Base-by-base conservation (phyloP, 768 basidiomycete species). In the Russula ochroleuca region DNA sequence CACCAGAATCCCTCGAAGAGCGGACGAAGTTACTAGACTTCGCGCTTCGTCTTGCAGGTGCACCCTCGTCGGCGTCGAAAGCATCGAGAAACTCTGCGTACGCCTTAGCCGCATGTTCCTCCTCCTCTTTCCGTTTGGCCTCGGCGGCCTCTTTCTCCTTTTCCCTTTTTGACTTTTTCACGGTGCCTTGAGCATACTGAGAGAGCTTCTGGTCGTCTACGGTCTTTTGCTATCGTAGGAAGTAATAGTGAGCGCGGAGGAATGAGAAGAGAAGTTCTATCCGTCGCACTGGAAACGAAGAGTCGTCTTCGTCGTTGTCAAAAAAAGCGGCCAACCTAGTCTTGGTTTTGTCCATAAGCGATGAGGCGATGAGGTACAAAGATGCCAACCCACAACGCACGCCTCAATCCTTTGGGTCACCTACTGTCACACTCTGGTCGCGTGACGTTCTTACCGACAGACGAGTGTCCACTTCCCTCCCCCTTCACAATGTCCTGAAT, bases 131-230 rank as follows among this genome's bases (percentile, higher is more conserved):
- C 70, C 87, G 86, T 76, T 94, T 97, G 43, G 87, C 88, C 71
- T 95, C 94, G 40, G 92, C 95, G 54, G 88, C 88, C 70, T 98
- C 95, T 71, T 86, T 87, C 72, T 98, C 97, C 70, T 90, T 89
- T 76, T 98, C 95, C 67, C 90, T 81, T 63, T 88, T 86, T 17
- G 94, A 94, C 78, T 98, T 98, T 64, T 87, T 85, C 57, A 87
- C 84, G 41, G 83, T 90, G n/a, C 90, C 94, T 71, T 92, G 85
- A 37, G 90, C 76, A 75, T 91, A 97, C 53, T 91, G 88, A 40
- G 90, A 88, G 63, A 90, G 76, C 76, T 96, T 96, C 70, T 87
- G 83, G 71, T 89, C 87, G 70, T 92, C 92, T 64, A 96, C 80
- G 62, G 88, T 79, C 80, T 88, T 92, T 84, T 85, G 88, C 92